Evolutionary conservation across 176 grass and related monocot species (phyloP).

Genomic region (Zea luxurians): DNA sequence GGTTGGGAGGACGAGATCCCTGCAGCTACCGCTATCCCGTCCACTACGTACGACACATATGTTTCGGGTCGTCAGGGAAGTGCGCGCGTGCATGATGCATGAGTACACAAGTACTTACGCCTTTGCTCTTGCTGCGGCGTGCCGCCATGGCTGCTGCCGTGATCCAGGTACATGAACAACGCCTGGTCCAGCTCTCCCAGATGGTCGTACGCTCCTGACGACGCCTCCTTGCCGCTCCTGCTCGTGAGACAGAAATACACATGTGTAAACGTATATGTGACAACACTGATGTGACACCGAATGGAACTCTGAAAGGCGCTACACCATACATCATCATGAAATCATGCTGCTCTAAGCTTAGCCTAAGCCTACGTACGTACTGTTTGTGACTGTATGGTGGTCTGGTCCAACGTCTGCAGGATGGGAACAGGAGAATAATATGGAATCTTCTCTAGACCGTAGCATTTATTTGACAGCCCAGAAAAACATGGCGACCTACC

Average conservation of each 20-base stretch:
- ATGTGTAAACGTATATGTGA: neutral
- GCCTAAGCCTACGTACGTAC: neutral
- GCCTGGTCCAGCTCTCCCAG: conserved; percentile 78
- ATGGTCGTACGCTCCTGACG: conserved; percentile 64
- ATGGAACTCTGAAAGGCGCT: neutral
- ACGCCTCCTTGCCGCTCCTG: conserved; percentile 51
- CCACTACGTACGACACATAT: too few species aligned
- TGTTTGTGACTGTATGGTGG: conserved; percentile 34
- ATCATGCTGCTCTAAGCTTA: conserved; percentile 44
- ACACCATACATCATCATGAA: conserved; percentile 42
- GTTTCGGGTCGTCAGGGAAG: too few species aligned
- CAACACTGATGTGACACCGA: conserved; percentile 6
- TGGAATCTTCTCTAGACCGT: conserved; percentile 45
- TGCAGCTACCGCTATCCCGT: neutral
- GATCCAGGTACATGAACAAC: conserved; percentile 78
- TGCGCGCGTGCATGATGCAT: too few species aligned
- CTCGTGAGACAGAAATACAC: conserved; percentile 14
- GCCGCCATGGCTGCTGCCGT: conserved; percentile 49
- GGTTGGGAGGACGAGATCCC: conserved; percentile 33
- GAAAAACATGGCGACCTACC: conserved; percentile 20
- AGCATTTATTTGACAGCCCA: conserved; percentile 49
- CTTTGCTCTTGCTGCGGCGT: conserved; percentile 52
- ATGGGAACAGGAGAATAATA: conserved; percentile 55
- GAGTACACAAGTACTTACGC: conserved; percentile 44
- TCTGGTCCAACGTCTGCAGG: conserved; percentile 44